Conservation (phyloP, 108 stramenopile species). For the Stephanodiscus triporus region DNA sequence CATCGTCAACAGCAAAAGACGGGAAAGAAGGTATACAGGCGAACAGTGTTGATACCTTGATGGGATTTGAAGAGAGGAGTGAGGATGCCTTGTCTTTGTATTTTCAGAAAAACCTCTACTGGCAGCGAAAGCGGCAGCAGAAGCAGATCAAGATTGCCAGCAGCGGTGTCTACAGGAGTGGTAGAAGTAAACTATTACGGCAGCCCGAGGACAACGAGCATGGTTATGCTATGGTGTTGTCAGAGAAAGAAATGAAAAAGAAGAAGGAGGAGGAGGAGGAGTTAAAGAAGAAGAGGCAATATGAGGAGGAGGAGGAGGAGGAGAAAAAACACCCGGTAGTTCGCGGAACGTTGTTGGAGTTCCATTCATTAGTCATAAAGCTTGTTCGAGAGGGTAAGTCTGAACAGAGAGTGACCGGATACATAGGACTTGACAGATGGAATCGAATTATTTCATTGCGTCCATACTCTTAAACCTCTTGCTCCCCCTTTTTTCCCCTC, state of each 20-base stretch:
- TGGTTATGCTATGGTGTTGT: not conserved
- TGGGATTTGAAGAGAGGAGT: too few relatives aligned
- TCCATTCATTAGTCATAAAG: constrained; percentile 12
- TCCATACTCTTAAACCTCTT: not conserved
- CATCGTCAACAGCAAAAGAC: too few relatives aligned
- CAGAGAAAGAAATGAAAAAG: not conserved
- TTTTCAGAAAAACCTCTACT: too few relatives aligned
- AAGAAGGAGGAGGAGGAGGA: not conserved
- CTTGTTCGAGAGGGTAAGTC: constrained; percentile 30
- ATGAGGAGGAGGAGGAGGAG: not conserved
- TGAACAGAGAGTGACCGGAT: not conserved
- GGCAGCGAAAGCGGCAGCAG: too few relatives aligned
- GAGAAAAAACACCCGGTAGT: not conserved
- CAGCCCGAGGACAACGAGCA: not conserved
- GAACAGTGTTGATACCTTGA: too few relatives aligned
- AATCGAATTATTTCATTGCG: not conserved
- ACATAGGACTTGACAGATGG: not conserved
- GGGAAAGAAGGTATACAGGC: too few relatives aligned
- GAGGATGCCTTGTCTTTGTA: too few relatives aligned
- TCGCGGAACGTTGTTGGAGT: constrained; percentile 4
- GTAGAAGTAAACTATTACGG: not conserved
- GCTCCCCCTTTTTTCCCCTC: not conserved
- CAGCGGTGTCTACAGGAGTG: not conserved
- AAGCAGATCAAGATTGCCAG: too few relatives aligned
- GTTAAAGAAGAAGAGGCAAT: not conserved